Evolutionary conservation across 805 yeast genomes (phyloP), one percentile per base, ranked within the genome.

Genomic region (Tetrapisispora fleetii): DNA sequence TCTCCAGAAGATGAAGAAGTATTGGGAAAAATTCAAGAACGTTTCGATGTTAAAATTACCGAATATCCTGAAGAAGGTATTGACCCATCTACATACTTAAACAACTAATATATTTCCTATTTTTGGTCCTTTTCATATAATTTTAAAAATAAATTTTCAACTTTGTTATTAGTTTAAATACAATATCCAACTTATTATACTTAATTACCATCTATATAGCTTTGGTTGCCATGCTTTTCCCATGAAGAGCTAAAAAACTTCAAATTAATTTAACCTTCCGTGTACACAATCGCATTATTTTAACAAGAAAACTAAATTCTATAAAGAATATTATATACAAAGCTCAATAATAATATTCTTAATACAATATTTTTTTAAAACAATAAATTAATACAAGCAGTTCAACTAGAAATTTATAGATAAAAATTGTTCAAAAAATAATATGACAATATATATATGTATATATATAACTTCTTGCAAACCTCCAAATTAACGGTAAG

Each of bases 41-140:
- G 98, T 74, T 93, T 93, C 71, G 97, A 91, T 69, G 98, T 93
- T 58, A 87, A 90, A 74, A 82, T 91, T 64, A 76, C 89, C 52
- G 95, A 86, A 63, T 90, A 87, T 82, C 98, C 99, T 53, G 97
- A 84, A 65, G 98, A 46, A 46, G 48, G 48, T 40, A 40, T 46
- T 18, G 48, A 46, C 18, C 42, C 48, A 28, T 39, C 48, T 35
- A 35, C 44, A 7, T 46, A 46, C 37, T 35, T 46, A 37, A 46
- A 46, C 40, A 46, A 46, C n/a, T 46, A 40, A 28, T 8, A 17
- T 16, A 5, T 4, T 17, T 17, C 10, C 10, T 28, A 28, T 8
- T 28, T 28, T 28, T 28, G 11, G 11, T 28, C 32, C 32, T 8
- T 28, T 7, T 28, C 32, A 28, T 11, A 28, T n/a, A n/a, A n/a